A percentile compares a stretch with the other conserved stretches of the same genome.
These are phyloP conservation scores for Cryptococcus sp. DNA, from an alignment of 1,284 basidiomycete species.

Conservation along the genomic window DNA sequence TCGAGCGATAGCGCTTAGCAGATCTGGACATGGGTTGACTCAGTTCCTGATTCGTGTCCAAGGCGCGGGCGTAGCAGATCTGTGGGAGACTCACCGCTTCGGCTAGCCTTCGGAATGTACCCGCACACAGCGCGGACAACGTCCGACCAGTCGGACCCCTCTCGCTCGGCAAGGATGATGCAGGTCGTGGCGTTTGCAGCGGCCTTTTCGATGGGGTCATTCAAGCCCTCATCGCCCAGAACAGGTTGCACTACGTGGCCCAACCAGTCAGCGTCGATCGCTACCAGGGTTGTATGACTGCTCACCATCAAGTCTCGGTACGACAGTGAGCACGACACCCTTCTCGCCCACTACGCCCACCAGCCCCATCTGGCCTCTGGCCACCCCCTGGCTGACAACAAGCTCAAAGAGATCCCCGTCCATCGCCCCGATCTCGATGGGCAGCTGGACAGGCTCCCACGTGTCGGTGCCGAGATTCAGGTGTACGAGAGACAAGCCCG, in stretches of 20 bases:
- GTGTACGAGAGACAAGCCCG: constrained; percentile 11
- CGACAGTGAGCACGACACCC: constrained; percentile 10
- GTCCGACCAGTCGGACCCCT: constrained; percentile 37
- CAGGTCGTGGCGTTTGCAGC: constrained; percentile 23
- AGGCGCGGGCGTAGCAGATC: neutral
- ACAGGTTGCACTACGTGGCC: neutral
- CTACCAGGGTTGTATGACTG: neutral
- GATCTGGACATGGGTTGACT: constrained; percentile 5
- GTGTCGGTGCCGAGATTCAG: constrained; percentile 16
- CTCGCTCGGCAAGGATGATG: constrained; percentile 27
- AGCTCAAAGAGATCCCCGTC: constrained; percentile 11
- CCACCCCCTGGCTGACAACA: constrained; percentile 23
- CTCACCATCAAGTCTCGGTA: constrained; percentile 15
- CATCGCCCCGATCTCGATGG: constrained; percentile 7
- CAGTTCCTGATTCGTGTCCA: neutral
- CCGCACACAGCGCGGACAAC: constrained; percentile 30
- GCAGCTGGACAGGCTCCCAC: constrained; percentile 19
- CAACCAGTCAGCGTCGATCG: neutral
- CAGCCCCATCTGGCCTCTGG: constrained; percentile 33
- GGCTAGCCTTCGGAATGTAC: constrained; percentile 1
- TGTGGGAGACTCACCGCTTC: constrained; percentile 13
- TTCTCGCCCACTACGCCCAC: constrained; percentile 19
- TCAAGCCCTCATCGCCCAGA: neutral
- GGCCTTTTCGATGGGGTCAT: neutral
- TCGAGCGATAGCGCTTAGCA: constrained; percentile 8